Evolutionary conservation across 2,329 filamentous ascomycete species (phyloP).

Genomic region (Metarhizium robertsii): DNA sequence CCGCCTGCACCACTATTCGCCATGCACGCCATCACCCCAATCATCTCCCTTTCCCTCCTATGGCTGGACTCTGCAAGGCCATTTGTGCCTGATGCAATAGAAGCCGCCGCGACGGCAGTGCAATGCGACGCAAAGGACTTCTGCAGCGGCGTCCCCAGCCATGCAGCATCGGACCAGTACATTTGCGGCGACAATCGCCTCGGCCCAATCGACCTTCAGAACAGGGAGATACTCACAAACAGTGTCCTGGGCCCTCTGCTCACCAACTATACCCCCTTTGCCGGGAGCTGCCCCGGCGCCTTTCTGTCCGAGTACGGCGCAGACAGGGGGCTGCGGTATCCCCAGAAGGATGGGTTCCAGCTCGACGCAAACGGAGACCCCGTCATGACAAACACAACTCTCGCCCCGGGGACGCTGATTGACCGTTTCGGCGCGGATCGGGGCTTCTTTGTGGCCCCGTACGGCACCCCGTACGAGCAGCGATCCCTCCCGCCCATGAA

Average conservation of each 20-base stretch:
- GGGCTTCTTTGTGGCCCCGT: background rate
- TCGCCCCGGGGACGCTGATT: background rate
- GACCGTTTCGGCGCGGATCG: background rate
- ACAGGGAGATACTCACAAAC: background rate
- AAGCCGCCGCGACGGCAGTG: background rate
- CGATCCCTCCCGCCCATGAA: background rate
- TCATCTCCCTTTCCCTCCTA: background rate
- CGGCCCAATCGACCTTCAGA: background rate
- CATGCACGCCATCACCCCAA: background rate
- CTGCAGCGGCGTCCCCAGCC: background rate
- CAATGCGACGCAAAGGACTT: background rate
- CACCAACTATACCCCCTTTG: background rate
- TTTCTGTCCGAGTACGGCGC: background rate
- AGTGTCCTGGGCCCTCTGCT: background rate
- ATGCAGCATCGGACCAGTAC: background rate
- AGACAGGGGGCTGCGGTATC: background rate
- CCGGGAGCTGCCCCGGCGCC: background rate
- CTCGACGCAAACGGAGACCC: background rate
- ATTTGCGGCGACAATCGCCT: background rate
- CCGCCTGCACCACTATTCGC: no score
- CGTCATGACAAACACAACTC: background rate
- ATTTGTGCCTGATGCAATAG: no score
- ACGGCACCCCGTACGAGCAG: background rate
- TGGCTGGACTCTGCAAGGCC: background rate
- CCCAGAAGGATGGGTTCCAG: background rate